Base-by-base conservation (phyloP, 2,329 filamentous ascomycete species). In the Paracorniculantispora psalliotae region DNA sequence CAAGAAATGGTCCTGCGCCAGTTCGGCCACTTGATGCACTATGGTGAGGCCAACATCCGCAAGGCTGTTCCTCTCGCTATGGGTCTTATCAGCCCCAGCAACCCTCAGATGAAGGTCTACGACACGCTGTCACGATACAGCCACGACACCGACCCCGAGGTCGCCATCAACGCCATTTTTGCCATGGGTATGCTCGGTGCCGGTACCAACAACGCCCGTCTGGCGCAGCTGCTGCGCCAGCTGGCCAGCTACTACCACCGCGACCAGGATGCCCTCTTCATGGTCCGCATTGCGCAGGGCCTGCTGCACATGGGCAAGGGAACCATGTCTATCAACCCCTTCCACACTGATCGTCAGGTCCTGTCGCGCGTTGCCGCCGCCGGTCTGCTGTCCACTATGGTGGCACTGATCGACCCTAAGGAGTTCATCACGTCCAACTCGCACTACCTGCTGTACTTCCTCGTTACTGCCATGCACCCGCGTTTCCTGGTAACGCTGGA, bases 81-180 rank as follows among this genome's bases (percentile, higher is more conserved):
- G 91, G 96, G 92, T 68, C 83, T 99, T 57, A 88, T 99, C 70
- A 96, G 91, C 76, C 91, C 96, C 13, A 97, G 92, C 77, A 99
- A 99, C 78, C 94, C 94, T 12, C 96, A 99, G 73, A 99, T 99
- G 93, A 99, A 97, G 81, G 90, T 99, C 50, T 99, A 99, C 78
- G 94, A 99, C 73, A 99, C 94, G 0, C 81, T 99, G 12, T 99
- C 94, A 54, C 84, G 94, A 70, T 99, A 99, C 82, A 96, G 90
- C 64, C 94, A 99, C 82, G 94, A 99, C 78, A 99, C 94, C 66
- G 94, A 99, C 77, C 96, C 93, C 63, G 94, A 99, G 69, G 94
- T 99, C 49, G 94, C 94, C 41, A 90, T 99, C 75, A 99, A 97
- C 71, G 92, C 94, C 68, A 99, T 99, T 71, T 99, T 99, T 70